Conservation (phyloP, 2,329 filamentous ascomycete genomes). For the Talaromyces pinophilus region DNA sequence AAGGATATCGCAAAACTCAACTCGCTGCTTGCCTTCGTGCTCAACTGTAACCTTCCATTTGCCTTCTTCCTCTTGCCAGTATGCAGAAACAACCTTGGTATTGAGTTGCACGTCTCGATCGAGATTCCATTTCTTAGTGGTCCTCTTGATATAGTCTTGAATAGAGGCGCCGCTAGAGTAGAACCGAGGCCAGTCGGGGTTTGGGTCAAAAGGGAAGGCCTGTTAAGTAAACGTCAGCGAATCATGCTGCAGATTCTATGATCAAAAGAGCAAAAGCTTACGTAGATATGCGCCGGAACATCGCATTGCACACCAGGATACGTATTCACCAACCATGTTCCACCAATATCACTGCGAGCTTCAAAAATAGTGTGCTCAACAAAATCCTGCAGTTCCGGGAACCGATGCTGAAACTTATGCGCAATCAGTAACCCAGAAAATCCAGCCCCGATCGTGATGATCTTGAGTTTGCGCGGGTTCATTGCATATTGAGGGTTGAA, state of each 20-base stretch:
- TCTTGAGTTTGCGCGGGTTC: constrained; percentile 1
- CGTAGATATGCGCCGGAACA: constrained; percentile 11
- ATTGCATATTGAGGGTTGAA: background rate
- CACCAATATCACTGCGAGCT: constrained; percentile 4
- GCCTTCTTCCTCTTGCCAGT: constrained; percentile 34
- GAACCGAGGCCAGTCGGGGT: constrained; percentile 25
- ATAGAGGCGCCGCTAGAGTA: constrained; percentile 32
- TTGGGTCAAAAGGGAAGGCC: constrained; percentile 17
- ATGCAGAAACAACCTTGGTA: constrained; percentile 29
- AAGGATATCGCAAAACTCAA: constrained; percentile 29
- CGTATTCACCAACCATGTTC: constrained; percentile 17
- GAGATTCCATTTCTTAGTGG: constrained; percentile 30
- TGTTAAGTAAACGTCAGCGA: background rate
- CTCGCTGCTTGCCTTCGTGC: constrained; percentile 15
- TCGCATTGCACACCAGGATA: constrained; percentile 15
- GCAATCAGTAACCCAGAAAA: constrained; percentile 14
- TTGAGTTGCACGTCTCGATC: constrained; percentile 31
- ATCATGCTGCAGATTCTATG: background rate
- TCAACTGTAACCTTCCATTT: constrained; percentile 33
- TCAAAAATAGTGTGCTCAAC: constrained; percentile 14
- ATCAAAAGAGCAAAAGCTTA: background rate
- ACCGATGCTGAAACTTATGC: constrained; percentile 17
- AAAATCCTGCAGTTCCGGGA: constrained; percentile 12
- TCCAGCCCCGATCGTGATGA: constrained; percentile 13
- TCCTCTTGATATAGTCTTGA: constrained; percentile 30